Percentiles rank a stretch among this genome's conserved stretches.
Evolutionary conservation across 768 basidiomycete species (phyloP).

Genomic region (Termitomyces sp.): DNA sequence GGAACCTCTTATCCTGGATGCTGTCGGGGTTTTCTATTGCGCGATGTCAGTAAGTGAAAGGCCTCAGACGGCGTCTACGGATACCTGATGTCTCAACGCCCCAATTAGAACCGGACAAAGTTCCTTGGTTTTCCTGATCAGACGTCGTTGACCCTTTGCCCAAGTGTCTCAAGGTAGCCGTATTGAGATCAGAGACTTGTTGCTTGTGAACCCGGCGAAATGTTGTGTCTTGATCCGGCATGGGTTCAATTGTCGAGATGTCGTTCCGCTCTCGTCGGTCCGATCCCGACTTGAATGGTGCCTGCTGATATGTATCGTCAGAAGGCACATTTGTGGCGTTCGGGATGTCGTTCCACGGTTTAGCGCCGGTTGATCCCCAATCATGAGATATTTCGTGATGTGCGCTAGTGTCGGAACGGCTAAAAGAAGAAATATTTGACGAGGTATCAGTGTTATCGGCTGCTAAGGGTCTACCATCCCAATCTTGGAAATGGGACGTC

Average conservation of each 20-base stretch:
- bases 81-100: neutral
- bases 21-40: neutral
- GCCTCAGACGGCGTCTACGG: neutral
- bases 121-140: slow-evolving; percentile 1
- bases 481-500: neutral
- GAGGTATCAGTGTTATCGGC: neutral
- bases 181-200: slow-evolving; percentile 11
- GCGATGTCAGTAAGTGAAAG: neutral
- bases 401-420: slow-evolving; percentile 5
- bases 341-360: neutral
- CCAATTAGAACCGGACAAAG: neutral
- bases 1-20: neutral
- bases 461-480: neutral
- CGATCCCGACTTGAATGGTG: slow-evolving; percentile 3
- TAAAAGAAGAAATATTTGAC: neutral
- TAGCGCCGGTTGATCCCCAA: neutral
- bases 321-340: slow-evolving; percentile 5
- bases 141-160: neutral
- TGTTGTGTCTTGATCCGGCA: slow-evolving; percentile 1
- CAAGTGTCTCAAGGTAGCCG: slow-evolving; percentile 10
- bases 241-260: slow-evolving; percentile 1
- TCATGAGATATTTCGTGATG: neutral
- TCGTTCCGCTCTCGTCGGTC: slow-evolving; percentile 8
- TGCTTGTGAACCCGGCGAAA: slow-evolving; percentile 5
- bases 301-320: slow-evolving; percentile 6